phyloP scores from a whole-genome alignment of 257 asterid species.

The Solanum rostratum region DNA sequence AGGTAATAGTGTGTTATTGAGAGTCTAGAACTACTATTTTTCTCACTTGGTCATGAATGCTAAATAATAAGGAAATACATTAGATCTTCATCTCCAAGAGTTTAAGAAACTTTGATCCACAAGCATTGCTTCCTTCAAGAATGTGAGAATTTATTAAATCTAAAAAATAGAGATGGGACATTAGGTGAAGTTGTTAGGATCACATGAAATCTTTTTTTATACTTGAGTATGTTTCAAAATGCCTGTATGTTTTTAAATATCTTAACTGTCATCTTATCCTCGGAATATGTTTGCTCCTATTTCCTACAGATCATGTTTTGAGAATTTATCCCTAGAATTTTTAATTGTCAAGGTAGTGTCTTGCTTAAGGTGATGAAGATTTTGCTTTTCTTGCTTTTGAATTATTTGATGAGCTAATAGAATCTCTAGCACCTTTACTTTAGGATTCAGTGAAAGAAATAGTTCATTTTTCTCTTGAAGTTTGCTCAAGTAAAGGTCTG shows the following conservation, averaged over 20 bases:
- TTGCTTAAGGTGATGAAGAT: slow-evolving; percentile 96
- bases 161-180: neutral
- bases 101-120: neutral
- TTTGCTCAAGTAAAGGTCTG: slow-evolving; percentile 71
- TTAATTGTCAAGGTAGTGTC: slow-evolving; percentile 87
- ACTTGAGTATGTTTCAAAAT: neutral
- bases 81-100: neutral
- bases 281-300: neutral
- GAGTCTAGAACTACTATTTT: neutral
- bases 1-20: neutral
- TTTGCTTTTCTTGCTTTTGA: slow-evolving; percentile 90
- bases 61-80: too few relatives aligned
- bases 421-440: slow-evolving; percentile 97
- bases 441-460: slow-evolving; percentile 92
- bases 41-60: neutral
- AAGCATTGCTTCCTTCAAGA: too few relatives aligned
- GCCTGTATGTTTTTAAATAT: neutral
- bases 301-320: slow-evolving; percentile 65
- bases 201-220: neutral
- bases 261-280: neutral
- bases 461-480: slow-evolving; percentile 95
- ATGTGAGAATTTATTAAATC: too few relatives aligned
- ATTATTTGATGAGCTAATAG: slow-evolving; percentile 95
- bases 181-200: neutral
- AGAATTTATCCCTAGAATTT: slow-evolving; percentile 92